A percentile compares a stretch with the other conserved stretches of the same genome.
Conservation (phyloP, 768 basidiomycete species). For the Suillus subaureus region DNA sequence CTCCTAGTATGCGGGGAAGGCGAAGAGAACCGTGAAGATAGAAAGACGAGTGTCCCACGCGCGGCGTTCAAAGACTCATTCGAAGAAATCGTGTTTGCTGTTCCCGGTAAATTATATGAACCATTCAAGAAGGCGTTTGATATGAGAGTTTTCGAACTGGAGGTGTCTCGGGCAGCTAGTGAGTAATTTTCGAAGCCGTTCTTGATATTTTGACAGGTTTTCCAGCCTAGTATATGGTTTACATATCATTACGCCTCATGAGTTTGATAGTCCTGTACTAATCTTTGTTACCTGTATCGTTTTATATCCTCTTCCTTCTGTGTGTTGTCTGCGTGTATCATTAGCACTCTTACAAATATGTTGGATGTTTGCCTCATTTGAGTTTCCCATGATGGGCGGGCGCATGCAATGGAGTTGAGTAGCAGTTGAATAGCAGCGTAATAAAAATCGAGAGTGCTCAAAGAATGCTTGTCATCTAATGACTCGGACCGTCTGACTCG, state of each 20-base stretch:
- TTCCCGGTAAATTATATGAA: conserved; percentile 38
- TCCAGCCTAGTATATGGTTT: neutral
- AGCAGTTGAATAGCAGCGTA: too few relatives aligned
- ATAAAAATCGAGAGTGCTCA: too few relatives aligned
- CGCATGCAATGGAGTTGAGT: too few relatives aligned
- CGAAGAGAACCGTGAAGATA: conserved; percentile 22
- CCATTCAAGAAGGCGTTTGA: conserved; percentile 44
- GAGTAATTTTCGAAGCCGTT: conserved; percentile 16
- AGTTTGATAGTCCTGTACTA: neutral
- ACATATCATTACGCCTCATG: too few relatives aligned
- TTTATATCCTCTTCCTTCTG: neutral
- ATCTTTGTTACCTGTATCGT: neutral
- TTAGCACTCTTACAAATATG: neutral
- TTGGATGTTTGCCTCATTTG: neutral
- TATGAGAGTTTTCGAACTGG: conserved; percentile 40
- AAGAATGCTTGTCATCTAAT: too few relatives aligned
- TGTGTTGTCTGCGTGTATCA: neutral
- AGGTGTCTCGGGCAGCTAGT: conserved; percentile 32
- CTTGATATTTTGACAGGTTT: neutral
- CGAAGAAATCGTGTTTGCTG: conserved; percentile 45
- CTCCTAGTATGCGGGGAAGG: conserved; percentile 39
- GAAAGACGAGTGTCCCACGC: conserved; percentile 17
- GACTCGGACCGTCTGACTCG: too few relatives aligned
- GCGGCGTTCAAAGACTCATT: conserved; percentile 44
- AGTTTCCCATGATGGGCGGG: too few relatives aligned